Evolutionary conservation across 1,139 yeast species (phyloP).

Genomic region (Martiniozyma asiatica): DNA sequence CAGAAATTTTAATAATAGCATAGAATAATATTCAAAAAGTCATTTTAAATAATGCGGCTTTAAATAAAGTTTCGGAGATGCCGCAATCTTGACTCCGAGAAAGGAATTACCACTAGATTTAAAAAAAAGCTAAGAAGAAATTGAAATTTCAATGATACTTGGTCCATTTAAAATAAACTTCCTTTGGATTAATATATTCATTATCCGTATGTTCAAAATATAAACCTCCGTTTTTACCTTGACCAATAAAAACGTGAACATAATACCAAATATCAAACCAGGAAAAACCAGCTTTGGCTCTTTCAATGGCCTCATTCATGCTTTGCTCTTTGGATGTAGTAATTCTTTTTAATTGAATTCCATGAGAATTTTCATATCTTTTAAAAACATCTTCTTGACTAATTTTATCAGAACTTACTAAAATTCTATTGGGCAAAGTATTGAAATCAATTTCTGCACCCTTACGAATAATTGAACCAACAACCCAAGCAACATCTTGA

Average conservation of each 20-base stretch:
- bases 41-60: too few species aligned
- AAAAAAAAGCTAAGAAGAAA: too few species aligned
- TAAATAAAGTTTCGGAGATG: too few species aligned
- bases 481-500: slow-evolving; percentile 36
- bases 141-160: too few species aligned
- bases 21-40: too few species aligned
- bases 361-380: slow-evolving; percentile 30
- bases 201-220: slow-evolving; percentile 27
- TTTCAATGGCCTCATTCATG: slow-evolving; percentile 23
- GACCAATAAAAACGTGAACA: slow-evolving; percentile 24
- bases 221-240: slow-evolving; percentile 31
- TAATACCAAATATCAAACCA: slow-evolving; percentile 24
- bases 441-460: slow-evolving; percentile 21
- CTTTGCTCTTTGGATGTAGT: slow-evolving; percentile 25
- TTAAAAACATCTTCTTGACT: slow-evolving; percentile 29
- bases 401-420: slow-evolving; percentile 31
- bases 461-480: slow-evolving; percentile 32
- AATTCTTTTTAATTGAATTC: slow-evolving; percentile 26
- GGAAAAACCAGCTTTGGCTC: slow-evolving; percentile 25
- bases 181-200: slow-evolving; percentile 45
- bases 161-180: slow-evolving; percentile 42
- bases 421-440: slow-evolving; percentile 34
- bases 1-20: too few species aligned
- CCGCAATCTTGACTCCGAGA: too few species aligned
- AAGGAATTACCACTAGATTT: too few species aligned